phyloP scores from a whole-genome alignment of 805 yeast genomes.

The Candida ulmi region DNA sequence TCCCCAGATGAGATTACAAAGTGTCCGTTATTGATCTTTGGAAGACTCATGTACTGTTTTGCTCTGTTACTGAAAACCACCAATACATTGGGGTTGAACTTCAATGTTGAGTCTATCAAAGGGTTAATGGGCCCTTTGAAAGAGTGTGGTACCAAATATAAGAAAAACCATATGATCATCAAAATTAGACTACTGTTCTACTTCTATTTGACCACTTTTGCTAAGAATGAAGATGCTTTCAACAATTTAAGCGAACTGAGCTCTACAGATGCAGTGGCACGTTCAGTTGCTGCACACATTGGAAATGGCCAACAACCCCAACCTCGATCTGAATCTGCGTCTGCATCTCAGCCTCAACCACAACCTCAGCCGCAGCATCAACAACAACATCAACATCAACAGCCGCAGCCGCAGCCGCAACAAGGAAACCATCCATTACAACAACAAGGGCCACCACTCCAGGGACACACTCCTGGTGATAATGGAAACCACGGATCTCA shows the following conservation, averaged over 20 bases:
- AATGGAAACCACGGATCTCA: background rate
- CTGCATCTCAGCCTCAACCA: no score
- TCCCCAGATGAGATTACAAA: slow-evolving; percentile 11
- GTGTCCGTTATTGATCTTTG: slow-evolving; percentile 20
- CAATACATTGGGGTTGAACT: slow-evolving; percentile 14
- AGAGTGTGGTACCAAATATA: slow-evolving; percentile 10
- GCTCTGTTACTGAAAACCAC: slow-evolving; percentile 21
- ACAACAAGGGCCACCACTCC: background rate
- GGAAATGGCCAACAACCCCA: background rate
- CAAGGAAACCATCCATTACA: no score
- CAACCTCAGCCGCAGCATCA: no score
- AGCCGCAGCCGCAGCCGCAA: no score
- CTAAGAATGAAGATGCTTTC: slow-evolving; percentile 21
- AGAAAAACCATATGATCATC: slow-evolving; percentile 15
- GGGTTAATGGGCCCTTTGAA: slow-evolving; percentile 12
- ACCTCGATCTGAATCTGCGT: no score
- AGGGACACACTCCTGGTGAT: no score
- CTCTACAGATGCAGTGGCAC: slow-evolving; percentile 10
- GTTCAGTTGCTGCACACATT: slow-evolving; percentile 4
- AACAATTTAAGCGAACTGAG: slow-evolving; percentile 13
- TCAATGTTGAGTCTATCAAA: slow-evolving; percentile 13
- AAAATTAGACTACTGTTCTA: slow-evolving; percentile 20
- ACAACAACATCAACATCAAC: no score
- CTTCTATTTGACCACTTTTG: slow-evolving; percentile 23
- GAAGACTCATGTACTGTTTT: slow-evolving; percentile 24